Evolutionary conservation across 768 basidiomycete species (phyloP).

Genomic region (Macrocybe gigantea): DNA sequence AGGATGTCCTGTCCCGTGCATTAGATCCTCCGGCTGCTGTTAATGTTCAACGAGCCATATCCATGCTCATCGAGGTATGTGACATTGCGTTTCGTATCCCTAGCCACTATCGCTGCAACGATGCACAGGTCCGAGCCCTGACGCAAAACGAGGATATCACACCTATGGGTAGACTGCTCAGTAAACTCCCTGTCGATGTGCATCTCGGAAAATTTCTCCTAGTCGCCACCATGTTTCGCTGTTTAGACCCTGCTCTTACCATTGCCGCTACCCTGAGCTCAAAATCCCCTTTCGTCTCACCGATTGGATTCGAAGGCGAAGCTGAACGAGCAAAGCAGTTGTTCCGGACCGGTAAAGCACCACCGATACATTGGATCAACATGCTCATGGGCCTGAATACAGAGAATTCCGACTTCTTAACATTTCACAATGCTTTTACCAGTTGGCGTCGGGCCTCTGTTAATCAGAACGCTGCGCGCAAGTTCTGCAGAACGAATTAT

Average conservation of each 20-base stretch:
- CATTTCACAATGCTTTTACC: conserved; percentile 84
- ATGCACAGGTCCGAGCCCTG: conserved; percentile 70
- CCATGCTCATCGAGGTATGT: conserved; percentile 81
- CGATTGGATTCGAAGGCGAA: conserved; percentile 81
- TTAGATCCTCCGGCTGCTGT: conserved; percentile 82
- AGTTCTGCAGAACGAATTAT: conserved; percentile 77
- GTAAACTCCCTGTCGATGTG: conserved; percentile 92
- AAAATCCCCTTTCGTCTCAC: conserved; percentile 89
- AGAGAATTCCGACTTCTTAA: conserved; percentile 96
- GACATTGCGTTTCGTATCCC: background rate
- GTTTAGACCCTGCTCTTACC: conserved; percentile 93
- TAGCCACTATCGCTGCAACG: background rate
- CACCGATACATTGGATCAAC: background rate
- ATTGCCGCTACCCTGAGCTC: conserved; percentile 90
- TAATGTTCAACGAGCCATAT: conserved; percentile 88
- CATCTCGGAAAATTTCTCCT: conserved; percentile 93
- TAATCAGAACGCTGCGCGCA: conserved; percentile 54
- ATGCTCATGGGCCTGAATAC: conserved; percentile 3
- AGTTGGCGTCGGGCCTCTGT: conserved; percentile 78
- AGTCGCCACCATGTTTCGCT: conserved; percentile 77
- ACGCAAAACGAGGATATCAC: conserved; percentile 88
- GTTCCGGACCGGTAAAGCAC: conserved; percentile 56
- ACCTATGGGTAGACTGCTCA: conserved; percentile 84
- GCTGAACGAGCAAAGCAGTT: conserved; percentile 78
- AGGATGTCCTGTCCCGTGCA: conserved; percentile 82